Conservation (phyloP, 331 rosid species). For the Phaseolus coccineus region DNA sequence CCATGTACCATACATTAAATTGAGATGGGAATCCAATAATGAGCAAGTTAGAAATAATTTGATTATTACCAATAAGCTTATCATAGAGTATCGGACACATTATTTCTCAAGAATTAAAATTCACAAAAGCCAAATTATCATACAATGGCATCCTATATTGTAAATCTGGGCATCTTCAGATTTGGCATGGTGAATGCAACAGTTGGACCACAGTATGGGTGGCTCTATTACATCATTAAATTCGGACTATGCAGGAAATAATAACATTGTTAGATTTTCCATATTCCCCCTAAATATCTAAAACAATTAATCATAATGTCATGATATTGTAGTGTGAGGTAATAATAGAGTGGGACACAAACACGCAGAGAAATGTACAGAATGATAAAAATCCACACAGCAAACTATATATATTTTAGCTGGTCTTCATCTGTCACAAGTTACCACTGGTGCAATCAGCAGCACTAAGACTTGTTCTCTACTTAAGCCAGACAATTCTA, state of each 20-base stretch:
- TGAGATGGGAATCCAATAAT: not conserved
- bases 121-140: not conserved
- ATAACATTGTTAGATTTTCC: not conserved
- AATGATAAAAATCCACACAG: not conserved
- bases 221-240: not conserved
- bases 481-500: not conserved
- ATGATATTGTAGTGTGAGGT: not conserved
- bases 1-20: not conserved
- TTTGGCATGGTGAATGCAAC: not conserved
- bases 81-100: not conserved
- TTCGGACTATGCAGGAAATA: not conserved
- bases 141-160: not conserved
- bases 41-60: not conserved
- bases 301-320: no score
- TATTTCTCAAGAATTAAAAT: not conserved
- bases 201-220: not conserved
- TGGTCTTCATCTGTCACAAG: constrained; percentile 8
- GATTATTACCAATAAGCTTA: no score
- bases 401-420: not conserved
- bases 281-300: not conserved
- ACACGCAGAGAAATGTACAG: not conserved
- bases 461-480: not conserved
- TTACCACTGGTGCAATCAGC: not conserved
- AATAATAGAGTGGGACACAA: not conserved
- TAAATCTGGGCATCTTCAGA: not conserved